A percentile compares a stretch with the other conserved stretches of the same genome.
These are phyloP conservation scores for Daldinia bambusicola DNA, from an alignment of 495 filamentous ascomycete species.

Conservation along the genomic window DNA sequence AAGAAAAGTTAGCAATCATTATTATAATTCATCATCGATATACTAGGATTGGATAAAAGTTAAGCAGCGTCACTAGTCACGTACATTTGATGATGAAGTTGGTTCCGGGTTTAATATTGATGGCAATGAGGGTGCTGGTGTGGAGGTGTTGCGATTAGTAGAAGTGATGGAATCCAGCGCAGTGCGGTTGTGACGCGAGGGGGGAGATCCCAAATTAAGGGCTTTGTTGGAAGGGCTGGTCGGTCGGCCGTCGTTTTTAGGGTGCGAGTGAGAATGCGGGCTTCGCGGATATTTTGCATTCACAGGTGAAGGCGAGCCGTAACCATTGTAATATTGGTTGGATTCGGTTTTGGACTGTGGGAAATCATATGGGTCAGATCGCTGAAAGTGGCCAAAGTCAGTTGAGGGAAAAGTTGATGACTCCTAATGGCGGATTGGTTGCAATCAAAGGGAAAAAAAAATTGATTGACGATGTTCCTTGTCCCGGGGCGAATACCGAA, in stretches of 20 bases:
- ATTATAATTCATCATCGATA: constrained; percentile 8
- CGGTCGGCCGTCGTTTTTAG: constrained; percentile 63
- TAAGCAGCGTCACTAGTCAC: constrained; percentile 19
- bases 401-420: constrained; percentile 27
- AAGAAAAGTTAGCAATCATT: constrained; percentile 28
- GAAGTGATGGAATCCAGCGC: constrained; percentile 55
- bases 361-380: constrained; percentile 64
- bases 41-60: not conserved
- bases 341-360: constrained; percentile 50
- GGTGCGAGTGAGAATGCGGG: constrained; percentile 64
- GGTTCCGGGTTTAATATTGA: constrained; percentile 59
- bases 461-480: constrained; percentile 34
- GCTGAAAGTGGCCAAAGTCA: constrained; percentile 49
- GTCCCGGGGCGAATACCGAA: constrained; percentile 25
- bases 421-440: constrained; percentile 19
- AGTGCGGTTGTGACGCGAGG: constrained; percentile 51
- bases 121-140: constrained; percentile 54
- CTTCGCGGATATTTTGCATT: constrained; percentile 66
- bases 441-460: constrained; percentile 31
- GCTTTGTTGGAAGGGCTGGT: constrained; percentile 62
- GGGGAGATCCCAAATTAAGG: constrained; percentile 63
- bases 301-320: constrained; percentile 67
- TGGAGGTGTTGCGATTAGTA: constrained; percentile 57
- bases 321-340: constrained; percentile 65
- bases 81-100: constrained; percentile 53